phyloP scores from a whole-genome alignment of 345 rosid species.

The Eutrema yunnanense region DNA sequence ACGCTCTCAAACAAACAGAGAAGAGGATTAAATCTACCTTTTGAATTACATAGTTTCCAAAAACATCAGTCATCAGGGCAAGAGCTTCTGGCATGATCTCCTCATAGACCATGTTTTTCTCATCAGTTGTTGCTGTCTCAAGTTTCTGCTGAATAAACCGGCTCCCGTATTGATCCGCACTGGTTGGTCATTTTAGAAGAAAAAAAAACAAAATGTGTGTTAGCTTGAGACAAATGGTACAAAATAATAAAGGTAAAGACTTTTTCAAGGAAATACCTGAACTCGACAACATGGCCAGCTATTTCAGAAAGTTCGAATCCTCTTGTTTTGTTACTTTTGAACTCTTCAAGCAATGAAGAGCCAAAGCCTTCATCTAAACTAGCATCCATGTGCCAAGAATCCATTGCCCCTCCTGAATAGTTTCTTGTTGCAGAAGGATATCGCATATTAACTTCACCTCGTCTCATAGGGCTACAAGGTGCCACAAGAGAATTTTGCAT shows the following conservation, averaged over 20 bases:
- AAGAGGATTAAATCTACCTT: slow-evolving; percentile 44
- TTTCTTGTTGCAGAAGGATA: slow-evolving; percentile 48
- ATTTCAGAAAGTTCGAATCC: slow-evolving; percentile 70
- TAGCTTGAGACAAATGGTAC: background rate
- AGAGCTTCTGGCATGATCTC: slow-evolving; percentile 89
- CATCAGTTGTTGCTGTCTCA: slow-evolving; percentile 80
- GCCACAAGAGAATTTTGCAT: slow-evolving; percentile 51
- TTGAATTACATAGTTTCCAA: slow-evolving; percentile 93
- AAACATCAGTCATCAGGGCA: slow-evolving; percentile 88
- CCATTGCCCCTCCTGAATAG: slow-evolving; percentile 48
- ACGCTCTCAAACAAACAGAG: background rate
- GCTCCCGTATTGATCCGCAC: slow-evolving; percentile 91
- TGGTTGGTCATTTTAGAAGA: slow-evolving; percentile 17
- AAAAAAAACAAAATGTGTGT: background rate
- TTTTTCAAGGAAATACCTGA: slow-evolving; percentile 39
- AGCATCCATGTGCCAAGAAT: slow-evolving; percentile 55
- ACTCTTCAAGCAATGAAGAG: slow-evolving; percentile 70
- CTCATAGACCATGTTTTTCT: slow-evolving; percentile 78
- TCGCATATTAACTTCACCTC: slow-evolving; percentile 44
- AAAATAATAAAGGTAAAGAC: background rate
- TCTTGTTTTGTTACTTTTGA: slow-evolving; percentile 64
- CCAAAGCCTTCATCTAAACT: slow-evolving; percentile 46
- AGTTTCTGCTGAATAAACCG: slow-evolving; percentile 97
- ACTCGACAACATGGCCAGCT: slow-evolving; percentile 66
- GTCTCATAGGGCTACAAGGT: slow-evolving; percentile 55